Percentiles rank a stretch among this genome's conserved stretches.
These are phyloP conservation scores for Colletotrichum godetiae DNA, from an alignment of 2,329 filamentous ascomycete genomes.

Conservation along the genomic window DNA sequence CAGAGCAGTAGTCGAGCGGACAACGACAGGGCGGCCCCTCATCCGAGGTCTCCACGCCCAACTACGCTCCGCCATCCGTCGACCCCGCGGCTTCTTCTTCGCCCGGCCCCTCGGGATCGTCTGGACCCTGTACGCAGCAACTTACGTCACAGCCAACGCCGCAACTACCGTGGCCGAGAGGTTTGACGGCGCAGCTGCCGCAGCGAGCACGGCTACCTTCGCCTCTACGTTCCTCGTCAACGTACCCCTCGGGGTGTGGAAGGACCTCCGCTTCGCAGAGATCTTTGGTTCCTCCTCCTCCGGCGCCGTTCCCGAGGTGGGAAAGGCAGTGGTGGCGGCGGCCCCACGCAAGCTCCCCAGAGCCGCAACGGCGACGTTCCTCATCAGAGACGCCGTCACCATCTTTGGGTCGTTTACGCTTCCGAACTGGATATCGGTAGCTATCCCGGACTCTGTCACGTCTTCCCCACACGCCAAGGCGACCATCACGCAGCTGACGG, in stretches of 20 bases:
- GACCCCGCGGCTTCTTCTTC: conserved; percentile 41
- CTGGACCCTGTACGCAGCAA: conserved; percentile 44
- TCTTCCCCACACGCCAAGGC: conserved; percentile 41
- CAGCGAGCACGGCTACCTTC: conserved; percentile 37
- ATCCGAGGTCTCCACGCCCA: conserved; percentile 26
- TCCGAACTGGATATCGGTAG: conserved; percentile 40
- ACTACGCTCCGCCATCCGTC: conserved; percentile 29
- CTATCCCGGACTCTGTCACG: conserved; percentile 41
- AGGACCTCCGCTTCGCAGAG: conserved; percentile 45
- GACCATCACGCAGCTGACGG: conserved; percentile 42
- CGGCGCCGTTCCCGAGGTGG: conserved; percentile 5
- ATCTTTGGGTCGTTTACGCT: conserved; percentile 47
- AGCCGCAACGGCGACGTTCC: conserved; percentile 42
- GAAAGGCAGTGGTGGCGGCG: conserved; percentile 8
- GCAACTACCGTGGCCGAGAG: conserved; percentile 42
- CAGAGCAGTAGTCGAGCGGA: conserved; percentile 37
- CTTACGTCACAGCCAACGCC: conserved; percentile 43
- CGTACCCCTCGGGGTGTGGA: conserved; percentile 45
- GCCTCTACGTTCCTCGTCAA: conserved; percentile 44
- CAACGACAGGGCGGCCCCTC: conserved; percentile 32
- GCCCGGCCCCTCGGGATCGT: conserved; percentile 42
- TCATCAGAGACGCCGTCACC: conserved; percentile 44
- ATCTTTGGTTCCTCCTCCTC: conserved; percentile 39
- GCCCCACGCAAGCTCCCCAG: conserved; percentile 35
- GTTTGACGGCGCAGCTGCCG: conserved; percentile 39